Evolutionary conservation across 306 rosid genomes (phyloP).

Genomic region (Cicer judaicum): DNA sequence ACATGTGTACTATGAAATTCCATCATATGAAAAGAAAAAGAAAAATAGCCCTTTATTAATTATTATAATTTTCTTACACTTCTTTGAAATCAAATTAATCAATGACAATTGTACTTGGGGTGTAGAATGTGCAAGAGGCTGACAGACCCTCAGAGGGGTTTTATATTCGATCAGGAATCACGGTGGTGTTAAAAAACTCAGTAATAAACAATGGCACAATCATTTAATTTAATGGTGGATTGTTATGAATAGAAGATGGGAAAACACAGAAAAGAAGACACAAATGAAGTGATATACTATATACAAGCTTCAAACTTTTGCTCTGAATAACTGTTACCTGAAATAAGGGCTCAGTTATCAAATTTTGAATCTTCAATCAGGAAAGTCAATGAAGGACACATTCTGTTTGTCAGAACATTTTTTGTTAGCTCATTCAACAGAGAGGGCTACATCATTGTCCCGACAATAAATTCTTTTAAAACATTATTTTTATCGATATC

Average conservation of each 20-base stretch:
- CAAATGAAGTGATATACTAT: background rate
- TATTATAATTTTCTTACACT: background rate
- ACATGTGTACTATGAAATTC: constrained; percentile 8
- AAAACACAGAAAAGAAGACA: constrained; percentile 35
- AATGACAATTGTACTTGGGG: constrained; percentile 28
- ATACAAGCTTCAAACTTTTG: constrained; percentile 32
- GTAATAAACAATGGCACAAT: constrained; percentile 48
- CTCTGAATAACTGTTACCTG: constrained; percentile 34
- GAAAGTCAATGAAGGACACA: constrained; percentile 30
- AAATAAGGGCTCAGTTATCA: constrained; percentile 40
- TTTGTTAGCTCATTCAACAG: constrained; percentile 35
- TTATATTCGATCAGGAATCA: constrained; percentile 61
- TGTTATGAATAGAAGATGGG: background rate
- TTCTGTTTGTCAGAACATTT: constrained; percentile 21
- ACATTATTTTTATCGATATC: background rate
- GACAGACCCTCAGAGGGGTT: constrained; percentile 54
- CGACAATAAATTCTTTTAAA: constrained; percentile 21
- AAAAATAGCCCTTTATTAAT: background rate
- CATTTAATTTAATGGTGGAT: constrained; percentile 44
- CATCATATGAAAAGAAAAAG: background rate
- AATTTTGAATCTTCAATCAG: constrained; percentile 44
- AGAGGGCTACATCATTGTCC: constrained; percentile 18
- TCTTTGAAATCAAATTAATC: constrained; percentile 1
- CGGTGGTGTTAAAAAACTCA: constrained; percentile 49
- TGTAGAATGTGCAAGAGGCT: constrained; percentile 61